Evolutionary conservation across 164 flowering plant species (phyloP), one percentile per base, ranked within the genome.

Genomic region (Vitis cinerea): DNA sequence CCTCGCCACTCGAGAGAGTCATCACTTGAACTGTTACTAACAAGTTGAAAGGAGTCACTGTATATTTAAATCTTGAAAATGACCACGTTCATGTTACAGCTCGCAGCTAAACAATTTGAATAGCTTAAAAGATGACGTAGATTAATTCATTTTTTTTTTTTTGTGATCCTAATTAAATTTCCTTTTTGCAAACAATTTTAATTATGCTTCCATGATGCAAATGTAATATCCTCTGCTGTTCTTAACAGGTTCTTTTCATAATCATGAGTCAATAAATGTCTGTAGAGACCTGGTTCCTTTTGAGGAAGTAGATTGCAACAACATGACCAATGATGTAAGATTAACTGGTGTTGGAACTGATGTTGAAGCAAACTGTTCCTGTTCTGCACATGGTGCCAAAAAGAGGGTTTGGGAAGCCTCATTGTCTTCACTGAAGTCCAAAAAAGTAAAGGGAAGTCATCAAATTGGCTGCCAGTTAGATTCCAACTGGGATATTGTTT

Each of bases 401-500:
- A 85, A 75, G 75, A 84, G 84, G 74, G 62, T 65, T 56, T 91
- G 98, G 97, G 87, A 87, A 81, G 76, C 95, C 51, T 86, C 92
- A 14, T 63, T 60, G 55, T 88, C 94, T 50, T 91, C 97, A 4
- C 68, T 93, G 67, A 88, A 87, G 74, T 86, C 95, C 11, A 93
- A 93, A 78, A 91, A 83, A 75, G 89, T 90, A 29, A 93, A 86
- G 74, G 97, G 93, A 50, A 71, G 83, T 64, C 89, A 83, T 76
- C 67, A 54, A 62, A 23, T 16, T 71, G 84, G 78, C 58, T 79
- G 83, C 66, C 68, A 75, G 11, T 63, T 66, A 49, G 81, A 71
- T 79, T 78, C 78, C 68, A 29, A 49, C 50, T 13, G 71, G 61
- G 74, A 66, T 77, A 59, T 63, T 52, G 69, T 27, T 68, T 62